These are phyloP conservation scores for Polytrichum commune DNA, from an alignment of 225 moss, liverwort and hornwort genomes.

Conservation along the genomic window DNA sequence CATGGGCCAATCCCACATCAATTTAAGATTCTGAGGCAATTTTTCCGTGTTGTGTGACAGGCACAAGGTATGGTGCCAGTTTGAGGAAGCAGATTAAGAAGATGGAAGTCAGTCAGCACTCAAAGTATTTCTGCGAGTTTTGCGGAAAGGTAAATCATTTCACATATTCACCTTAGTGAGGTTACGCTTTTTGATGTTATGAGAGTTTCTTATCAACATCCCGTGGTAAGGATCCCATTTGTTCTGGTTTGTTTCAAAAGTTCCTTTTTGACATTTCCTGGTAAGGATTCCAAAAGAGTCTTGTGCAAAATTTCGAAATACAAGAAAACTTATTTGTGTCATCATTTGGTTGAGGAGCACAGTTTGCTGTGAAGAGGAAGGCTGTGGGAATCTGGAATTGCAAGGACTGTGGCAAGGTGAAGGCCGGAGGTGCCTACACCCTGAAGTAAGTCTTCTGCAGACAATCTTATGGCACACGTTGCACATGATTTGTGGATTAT, in stretches of 20 bases:
- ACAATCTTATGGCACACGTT: background rate
- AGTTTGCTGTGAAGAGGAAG: slow-evolving; percentile 68
- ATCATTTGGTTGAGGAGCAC: slow-evolving; percentile 1
- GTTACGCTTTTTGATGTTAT: too few relatives aligned
- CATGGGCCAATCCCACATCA: too few relatives aligned
- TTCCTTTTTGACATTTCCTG: too few relatives aligned
- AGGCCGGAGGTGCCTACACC: slow-evolving; percentile 64
- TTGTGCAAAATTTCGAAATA: too few relatives aligned
- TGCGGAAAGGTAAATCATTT: slow-evolving; percentile 53
- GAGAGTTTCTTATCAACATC: too few relatives aligned
- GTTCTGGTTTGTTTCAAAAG: too few relatives aligned
- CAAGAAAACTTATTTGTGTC: too few relatives aligned
- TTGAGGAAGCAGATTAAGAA: slow-evolving; percentile 82
- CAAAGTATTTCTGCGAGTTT: slow-evolving; percentile 79
- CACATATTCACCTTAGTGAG: background rate
- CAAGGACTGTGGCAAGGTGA: slow-evolving; percentile 63
- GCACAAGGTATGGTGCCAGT: slow-evolving; percentile 79
- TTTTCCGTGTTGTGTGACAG: slow-evolving; percentile 11
- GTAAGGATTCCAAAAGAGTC: too few relatives aligned
- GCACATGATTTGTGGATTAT: too few relatives aligned
- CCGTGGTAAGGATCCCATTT: too few relatives aligned
- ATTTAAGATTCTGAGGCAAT: too few relatives aligned
- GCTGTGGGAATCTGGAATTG: slow-evolving; percentile 68
- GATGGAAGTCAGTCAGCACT: slow-evolving; percentile 61
- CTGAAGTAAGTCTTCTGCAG: slow-evolving; percentile 37